phyloP scores from a whole-genome alignment of 805 yeast species.

The Pichia rugopelliculosa region DNA sequence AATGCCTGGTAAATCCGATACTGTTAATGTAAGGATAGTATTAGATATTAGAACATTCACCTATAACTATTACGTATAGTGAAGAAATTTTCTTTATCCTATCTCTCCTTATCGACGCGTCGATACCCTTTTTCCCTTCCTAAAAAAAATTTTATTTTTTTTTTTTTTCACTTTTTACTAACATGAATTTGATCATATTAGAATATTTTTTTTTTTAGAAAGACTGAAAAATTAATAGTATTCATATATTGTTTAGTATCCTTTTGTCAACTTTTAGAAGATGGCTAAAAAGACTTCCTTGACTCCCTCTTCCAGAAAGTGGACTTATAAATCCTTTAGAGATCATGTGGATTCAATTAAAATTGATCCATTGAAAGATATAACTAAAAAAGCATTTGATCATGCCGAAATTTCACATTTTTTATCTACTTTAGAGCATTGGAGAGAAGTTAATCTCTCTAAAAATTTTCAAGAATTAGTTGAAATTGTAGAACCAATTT shows the following conservation, averaged over 20 bases:
- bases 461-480: slow-evolving; percentile 60
- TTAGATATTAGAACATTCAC: too few relatives aligned
- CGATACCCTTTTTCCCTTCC: neutral
- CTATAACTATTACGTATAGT: neutral
- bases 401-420: slow-evolving; percentile 74
- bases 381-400: slow-evolving; percentile 55
- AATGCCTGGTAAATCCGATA: neutral
- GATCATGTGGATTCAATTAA: slow-evolving; percentile 78
- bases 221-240: neutral
- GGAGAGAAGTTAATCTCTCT: slow-evolving; percentile 83
- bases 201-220: too few relatives aligned
- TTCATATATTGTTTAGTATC: neutral
- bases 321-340: slow-evolving; percentile 66
- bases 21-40: too few relatives aligned
- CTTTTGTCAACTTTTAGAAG: neutral
- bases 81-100: neutral
- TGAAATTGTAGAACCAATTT: slow-evolving; percentile 43
- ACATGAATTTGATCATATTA: too few relatives aligned
- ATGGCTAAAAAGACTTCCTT: slow-evolving; percentile 35
- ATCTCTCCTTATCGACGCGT: neutral
- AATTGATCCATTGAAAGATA: slow-evolving; percentile 59
- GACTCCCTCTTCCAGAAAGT: slow-evolving; percentile 50
- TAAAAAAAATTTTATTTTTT: neutral
- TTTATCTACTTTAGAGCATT: slow-evolving; percentile 68
- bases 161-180: slow-evolving; percentile 2